Conservation (phyloP, 129 eudicot genomes). For the Solidago caesia region DNA sequence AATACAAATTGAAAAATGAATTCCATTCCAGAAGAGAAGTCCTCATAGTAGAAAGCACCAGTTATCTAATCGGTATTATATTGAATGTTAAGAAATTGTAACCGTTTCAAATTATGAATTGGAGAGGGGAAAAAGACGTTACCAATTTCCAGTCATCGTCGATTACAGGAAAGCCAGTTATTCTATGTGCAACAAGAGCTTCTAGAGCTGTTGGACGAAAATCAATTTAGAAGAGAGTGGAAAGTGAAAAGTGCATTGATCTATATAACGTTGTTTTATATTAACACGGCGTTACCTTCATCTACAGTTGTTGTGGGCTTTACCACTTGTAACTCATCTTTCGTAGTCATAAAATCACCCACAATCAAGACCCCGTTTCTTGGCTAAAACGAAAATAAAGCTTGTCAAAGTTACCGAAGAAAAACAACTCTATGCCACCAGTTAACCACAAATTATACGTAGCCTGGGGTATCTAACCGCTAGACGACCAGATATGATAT, state of each 20-base stretch:
- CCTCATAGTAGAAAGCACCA: too few species aligned
- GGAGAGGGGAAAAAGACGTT: constrained; percentile 18
- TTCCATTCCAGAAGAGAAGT: too few species aligned
- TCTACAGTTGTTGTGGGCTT: constrained; percentile 86
- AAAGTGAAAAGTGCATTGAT: constrained; percentile 14
- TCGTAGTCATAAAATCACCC: constrained; percentile 85
- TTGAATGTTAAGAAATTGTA: neutral
- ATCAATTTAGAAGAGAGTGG: constrained; percentile 13
- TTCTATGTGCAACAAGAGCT: constrained; percentile 75
- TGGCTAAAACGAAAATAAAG: constrained; percentile 37
- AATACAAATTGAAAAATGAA: neutral
- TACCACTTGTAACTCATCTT: constrained; percentile 77
- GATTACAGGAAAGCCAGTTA: constrained; percentile 92
- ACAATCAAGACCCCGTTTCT: constrained; percentile 72
- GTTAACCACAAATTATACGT: neutral
- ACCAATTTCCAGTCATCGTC: constrained; percentile 95
- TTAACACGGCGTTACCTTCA: constrained; percentile 53
- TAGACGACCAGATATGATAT: neutral
- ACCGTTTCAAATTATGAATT: constrained; percentile 1
- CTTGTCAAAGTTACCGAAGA: constrained; percentile 28
- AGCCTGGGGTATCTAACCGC: neutral
- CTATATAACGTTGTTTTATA: neutral
- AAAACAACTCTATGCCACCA: constrained; percentile 1
- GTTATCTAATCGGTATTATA: too few species aligned
- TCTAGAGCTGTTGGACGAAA: constrained; percentile 63